phyloP scores from a whole-genome alignment of 1,139 yeast genomes.

The Yueomyces sp. region DNA sequence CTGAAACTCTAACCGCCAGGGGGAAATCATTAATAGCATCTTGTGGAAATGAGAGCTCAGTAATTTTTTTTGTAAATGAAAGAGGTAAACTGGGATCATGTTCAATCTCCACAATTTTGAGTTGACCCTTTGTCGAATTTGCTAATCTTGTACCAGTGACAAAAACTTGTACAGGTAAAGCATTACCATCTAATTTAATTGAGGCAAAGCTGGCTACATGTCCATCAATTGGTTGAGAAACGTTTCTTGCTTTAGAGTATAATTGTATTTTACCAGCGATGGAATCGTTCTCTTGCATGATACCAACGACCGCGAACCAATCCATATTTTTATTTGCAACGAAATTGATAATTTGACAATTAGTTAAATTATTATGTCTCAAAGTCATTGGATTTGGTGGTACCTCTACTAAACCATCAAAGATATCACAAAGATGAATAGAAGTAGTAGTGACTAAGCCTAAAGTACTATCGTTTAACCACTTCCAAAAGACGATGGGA shows the following conservation, averaged over 20 bases:
- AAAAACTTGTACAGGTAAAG: constrained; percentile 69
- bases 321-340: constrained; percentile 69
- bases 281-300: constrained; percentile 87
- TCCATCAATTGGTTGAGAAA: constrained; percentile 95
- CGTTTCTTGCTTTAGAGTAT: constrained; percentile 73
- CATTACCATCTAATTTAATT: constrained; percentile 59
- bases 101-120: constrained; percentile 92
- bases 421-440: constrained; percentile 70
- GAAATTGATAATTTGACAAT: constrained; percentile 83
- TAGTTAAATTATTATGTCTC: constrained; percentile 68
- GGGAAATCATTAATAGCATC: constrained; percentile 96
- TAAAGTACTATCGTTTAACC: constrained; percentile 61
- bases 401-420: constrained; percentile 60
- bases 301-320: constrained; percentile 94
- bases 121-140: constrained; percentile 63
- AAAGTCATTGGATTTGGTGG: constrained; percentile 72
- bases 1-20: constrained; percentile 75
- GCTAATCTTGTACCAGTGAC: constrained; percentile 79
- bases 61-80: constrained; percentile 68
- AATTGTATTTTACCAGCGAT: constrained; percentile 94
- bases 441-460: constrained; percentile 76
- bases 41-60: constrained; percentile 91
- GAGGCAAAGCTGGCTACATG: constrained; percentile 87
- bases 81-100: constrained; percentile 78
- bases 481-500: constrained; percentile 90